Evolutionary conservation across 805 yeast genomes (phyloP).

Genomic region (Kazachstania kunashirensis): DNA sequence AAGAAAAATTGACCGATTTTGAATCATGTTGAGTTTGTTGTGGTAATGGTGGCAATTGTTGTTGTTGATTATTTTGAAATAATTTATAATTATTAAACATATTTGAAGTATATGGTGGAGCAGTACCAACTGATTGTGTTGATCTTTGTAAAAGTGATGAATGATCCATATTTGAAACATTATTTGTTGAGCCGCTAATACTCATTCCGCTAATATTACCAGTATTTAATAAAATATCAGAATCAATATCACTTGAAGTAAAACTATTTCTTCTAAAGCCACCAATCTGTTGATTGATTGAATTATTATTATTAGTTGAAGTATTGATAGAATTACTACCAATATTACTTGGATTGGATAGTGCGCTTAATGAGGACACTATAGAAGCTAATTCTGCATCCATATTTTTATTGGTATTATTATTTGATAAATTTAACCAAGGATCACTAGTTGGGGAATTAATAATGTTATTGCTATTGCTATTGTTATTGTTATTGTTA

Average conservation of each 20-base stretch:
- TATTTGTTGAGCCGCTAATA: neutral
- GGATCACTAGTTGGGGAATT: slow-evolving; percentile 1
- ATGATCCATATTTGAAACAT: slow-evolving; percentile 1
- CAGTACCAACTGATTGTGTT: slow-evolving; percentile 27
- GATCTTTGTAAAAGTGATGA: slow-evolving; percentile 21
- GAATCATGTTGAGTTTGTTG: slow-evolving; percentile 10
- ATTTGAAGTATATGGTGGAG: slow-evolving; percentile 17
- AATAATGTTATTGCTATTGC: slow-evolving; percentile 1
- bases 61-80: slow-evolving; percentile 1
- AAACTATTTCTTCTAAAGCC: slow-evolving; percentile 28
- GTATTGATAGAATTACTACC: neutral
- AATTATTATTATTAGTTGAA: neutral
- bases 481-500: neutral
- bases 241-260: slow-evolving; percentile 17
- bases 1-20: slow-evolving; percentile 22
- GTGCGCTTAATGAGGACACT: slow-evolving; percentile 30
- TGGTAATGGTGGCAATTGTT: neutral
- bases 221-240: slow-evolving; percentile 12
- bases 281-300: slow-evolving; percentile 19
- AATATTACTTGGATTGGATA: slow-evolving; percentile 16
- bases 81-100: slow-evolving; percentile 3
- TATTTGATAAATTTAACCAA: neutral
- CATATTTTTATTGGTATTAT: slow-evolving; percentile 10
- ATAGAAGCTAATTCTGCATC: slow-evolving; percentile 30
- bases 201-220: slow-evolving; percentile 1